Conservation (phyloP, 352 stramenopile genomes). For the Phytopythium aichiense region DNA sequence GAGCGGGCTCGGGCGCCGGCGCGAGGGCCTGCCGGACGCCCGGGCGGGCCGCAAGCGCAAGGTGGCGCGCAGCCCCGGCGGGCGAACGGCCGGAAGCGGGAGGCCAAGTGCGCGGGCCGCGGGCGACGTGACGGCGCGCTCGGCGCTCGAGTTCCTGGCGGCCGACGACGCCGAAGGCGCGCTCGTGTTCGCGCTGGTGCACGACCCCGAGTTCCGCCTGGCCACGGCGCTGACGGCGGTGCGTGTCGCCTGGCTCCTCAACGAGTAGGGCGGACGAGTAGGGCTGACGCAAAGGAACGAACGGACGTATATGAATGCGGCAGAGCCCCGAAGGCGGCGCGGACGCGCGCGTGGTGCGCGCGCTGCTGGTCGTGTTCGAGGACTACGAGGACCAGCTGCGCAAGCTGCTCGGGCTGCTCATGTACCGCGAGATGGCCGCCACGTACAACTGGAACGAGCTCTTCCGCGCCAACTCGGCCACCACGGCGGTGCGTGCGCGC, state of each 20-base stretch:
- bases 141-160: constrained; percentile 62
- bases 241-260: background rate
- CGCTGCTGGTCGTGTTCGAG: constrained; percentile 73
- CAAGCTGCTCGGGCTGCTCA: constrained; percentile 60
- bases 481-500: constrained; percentile 42
- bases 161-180: constrained; percentile 63
- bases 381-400: constrained; percentile 69
- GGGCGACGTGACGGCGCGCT: constrained; percentile 48
- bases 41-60: background rate
- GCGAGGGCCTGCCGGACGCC: background rate
- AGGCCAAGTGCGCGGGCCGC: too few relatives aligned
- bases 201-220: constrained; percentile 73
- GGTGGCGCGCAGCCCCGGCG: background rate
- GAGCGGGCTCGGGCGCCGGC: background rate
- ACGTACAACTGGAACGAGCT: constrained; percentile 82
- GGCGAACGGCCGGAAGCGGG: background rate
- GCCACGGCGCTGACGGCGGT: constrained; percentile 53
- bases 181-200: constrained; percentile 71
- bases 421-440: constrained; percentile 75
- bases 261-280: background rate
- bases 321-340: constrained; percentile 20
- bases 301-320: constrained; percentile 1
- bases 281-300: too few relatives aligned
- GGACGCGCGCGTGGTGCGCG: constrained; percentile 57
- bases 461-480: constrained; percentile 74